These are phyloP conservation scores for Geosiphon pyriformis DNA, from an alignment of 192 early-diverging fungal genomes.

Conservation along the genomic window DNA sequence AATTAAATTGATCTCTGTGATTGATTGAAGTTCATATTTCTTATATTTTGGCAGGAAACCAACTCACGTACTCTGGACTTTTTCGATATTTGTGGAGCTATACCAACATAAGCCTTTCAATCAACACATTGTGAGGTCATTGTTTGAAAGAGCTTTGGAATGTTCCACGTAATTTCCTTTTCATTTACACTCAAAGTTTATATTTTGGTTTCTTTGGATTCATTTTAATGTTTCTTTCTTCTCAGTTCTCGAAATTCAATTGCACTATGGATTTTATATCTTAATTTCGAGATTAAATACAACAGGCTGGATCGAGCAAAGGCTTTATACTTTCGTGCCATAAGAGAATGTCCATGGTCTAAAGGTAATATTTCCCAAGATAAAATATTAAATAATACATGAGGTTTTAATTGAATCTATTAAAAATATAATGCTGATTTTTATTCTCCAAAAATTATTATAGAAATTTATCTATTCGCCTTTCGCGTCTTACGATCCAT, in stretches of 20 bases:
- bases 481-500: constrained; percentile 36
- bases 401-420: not conserved
- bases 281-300: constrained; percentile 51
- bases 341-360: constrained; percentile 64
- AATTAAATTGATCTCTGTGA: not conserved
- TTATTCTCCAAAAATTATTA: not conserved
- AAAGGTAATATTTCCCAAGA: constrained; percentile 42
- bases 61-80: constrained; percentile 50
- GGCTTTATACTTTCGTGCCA: constrained; percentile 48
- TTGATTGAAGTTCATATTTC: constrained; percentile 5
- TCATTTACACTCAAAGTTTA: constrained; percentile 4
- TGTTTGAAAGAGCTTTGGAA: constrained; percentile 53
- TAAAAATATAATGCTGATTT: not conserved
- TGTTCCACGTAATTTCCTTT: constrained; percentile 35
- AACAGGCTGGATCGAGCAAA: constrained; percentile 41
- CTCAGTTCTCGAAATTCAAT: constrained; percentile 41
- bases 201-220: not conserved
- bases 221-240: constrained; percentile 21
- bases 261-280: constrained; percentile 56
- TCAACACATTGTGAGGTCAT: constrained; percentile 44
- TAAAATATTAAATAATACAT: not conserved
- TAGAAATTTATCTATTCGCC: constrained; percentile 53
- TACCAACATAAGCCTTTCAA: constrained; percentile 49
- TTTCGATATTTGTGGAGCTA: constrained; percentile 51
- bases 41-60: constrained; percentile 38